phyloP scores from a whole-genome alignment of 768 basidiomycete genomes.

The Crepidotus variabilis region DNA sequence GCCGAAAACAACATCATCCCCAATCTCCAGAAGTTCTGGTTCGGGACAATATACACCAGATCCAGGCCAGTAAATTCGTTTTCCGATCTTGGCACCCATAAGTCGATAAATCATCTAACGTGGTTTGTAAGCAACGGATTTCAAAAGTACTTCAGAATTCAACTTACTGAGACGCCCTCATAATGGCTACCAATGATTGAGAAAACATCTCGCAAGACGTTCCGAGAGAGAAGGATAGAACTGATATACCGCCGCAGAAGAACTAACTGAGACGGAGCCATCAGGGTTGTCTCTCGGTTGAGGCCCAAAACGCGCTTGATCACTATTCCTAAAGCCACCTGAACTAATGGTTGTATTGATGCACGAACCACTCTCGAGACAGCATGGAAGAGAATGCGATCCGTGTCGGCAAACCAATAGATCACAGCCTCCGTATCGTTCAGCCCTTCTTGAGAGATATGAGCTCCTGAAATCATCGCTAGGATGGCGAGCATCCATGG shows the following conservation, averaged over 20 bases:
- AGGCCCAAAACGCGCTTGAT: constrained; percentile 39
- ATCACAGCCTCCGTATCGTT: constrained; percentile 38
- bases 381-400: constrained; percentile 35
- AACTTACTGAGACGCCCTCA: constrained; percentile 38
- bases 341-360: constrained; percentile 32
- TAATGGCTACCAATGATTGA: constrained; percentile 44
- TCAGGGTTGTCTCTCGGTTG: constrained; percentile 24
- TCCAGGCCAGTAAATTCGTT: constrained; percentile 45
- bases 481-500: constrained; percentile 39
- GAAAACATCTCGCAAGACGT: constrained; percentile 31
- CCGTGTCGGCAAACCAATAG: constrained; percentile 37
- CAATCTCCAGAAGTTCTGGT: constrained; percentile 44
- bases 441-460: constrained; percentile 18
- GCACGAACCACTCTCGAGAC: constrained; percentile 35
- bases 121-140: not conserved
- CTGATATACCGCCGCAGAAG: constrained; percentile 36
- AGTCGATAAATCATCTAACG: constrained; percentile 33
- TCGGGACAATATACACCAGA: constrained; percentile 42
- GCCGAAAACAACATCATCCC: constrained; percentile 47
- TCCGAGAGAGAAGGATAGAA: constrained; percentile 30
- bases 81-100: constrained; percentile 50
- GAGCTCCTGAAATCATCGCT: constrained; percentile 33
- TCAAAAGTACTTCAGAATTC: not conserved
- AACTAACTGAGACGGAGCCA: constrained; percentile 25
- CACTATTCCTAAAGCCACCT: constrained; percentile 33